A percentile compares a stretch with the other conserved stretches of the same genome.
Conservation (phyloP, 148 eudicot genomes). For the Amaranthus cruentus region DNA sequence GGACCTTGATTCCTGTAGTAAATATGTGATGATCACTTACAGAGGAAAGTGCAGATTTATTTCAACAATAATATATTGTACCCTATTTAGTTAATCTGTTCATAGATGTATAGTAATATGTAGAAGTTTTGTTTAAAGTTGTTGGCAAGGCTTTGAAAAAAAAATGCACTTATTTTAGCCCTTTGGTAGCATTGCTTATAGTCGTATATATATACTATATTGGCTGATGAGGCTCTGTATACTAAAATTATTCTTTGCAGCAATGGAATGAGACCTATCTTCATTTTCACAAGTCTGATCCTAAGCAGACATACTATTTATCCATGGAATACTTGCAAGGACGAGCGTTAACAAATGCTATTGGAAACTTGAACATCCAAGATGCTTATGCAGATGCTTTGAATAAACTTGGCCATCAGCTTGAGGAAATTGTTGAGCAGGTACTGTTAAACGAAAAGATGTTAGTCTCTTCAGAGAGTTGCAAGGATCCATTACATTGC, state of each 20-base stretch:
- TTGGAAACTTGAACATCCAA: constrained; percentile 81
- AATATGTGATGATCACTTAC: neutral
- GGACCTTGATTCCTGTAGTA: neutral
- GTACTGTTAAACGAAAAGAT: constrained; percentile 25
- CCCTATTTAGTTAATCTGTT: neutral
- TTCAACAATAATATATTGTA: neutral
- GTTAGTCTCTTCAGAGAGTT: neutral
- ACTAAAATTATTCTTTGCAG: constrained; percentile 41
- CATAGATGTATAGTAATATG: neutral
- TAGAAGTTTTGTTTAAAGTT: neutral
- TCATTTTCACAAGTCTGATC: constrained; percentile 80
- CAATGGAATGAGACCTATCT: constrained; percentile 97
- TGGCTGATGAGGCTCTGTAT: constrained; percentile 14
- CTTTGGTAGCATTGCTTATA: neutral
- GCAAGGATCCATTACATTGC: neutral
- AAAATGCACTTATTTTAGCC: neutral
- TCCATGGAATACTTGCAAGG: constrained; percentile 99
- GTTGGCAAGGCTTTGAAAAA: too few relatives aligned
- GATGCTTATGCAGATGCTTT: constrained; percentile 86
- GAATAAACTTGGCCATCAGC: constrained; percentile 82
- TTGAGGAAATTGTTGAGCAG: constrained; percentile 85
- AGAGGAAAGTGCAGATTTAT: neutral
- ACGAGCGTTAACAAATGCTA: constrained; percentile 89
- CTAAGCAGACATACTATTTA: constrained; percentile 94
- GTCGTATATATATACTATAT: neutral